Evolutionary conservation across 768 basidiomycete species (phyloP).

Genomic region (Panellus pusillus): DNA sequence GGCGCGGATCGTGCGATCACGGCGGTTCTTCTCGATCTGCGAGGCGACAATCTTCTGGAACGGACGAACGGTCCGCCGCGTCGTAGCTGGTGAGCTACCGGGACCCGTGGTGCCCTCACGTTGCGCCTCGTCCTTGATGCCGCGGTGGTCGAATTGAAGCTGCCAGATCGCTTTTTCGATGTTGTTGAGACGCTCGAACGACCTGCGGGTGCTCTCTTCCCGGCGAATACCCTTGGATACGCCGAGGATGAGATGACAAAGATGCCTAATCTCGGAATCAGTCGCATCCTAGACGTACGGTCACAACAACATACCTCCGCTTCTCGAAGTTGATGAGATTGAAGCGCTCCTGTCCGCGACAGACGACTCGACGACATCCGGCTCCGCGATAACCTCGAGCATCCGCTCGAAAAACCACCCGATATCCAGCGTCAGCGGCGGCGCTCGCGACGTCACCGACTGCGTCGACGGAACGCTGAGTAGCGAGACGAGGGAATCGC

Average conservation of each 20-base stretch:
- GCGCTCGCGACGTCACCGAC: slow-evolving; percentile 44
- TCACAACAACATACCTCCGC: too few relatives aligned
- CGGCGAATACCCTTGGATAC: slow-evolving; percentile 45
- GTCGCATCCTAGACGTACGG: too few relatives aligned
- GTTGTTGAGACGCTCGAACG: slow-evolving; percentile 73
- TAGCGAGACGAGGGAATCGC: slow-evolving; percentile 60
- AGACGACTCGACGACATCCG: slow-evolving; percentile 61
- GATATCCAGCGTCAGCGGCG: slow-evolving; percentile 72
- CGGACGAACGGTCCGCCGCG: slow-evolving; percentile 57
- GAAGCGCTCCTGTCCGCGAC: slow-evolving; percentile 46
- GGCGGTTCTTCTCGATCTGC: slow-evolving; percentile 81
- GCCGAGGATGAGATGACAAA: slow-evolving; percentile 60
- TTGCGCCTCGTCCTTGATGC: slow-evolving; percentile 73
- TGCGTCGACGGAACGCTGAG: slow-evolving; percentile 52
- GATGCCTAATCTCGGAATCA: slow-evolving; percentile 44
- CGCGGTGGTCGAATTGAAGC: slow-evolving; percentile 68
- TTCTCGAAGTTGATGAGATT: slow-evolving; percentile 81
- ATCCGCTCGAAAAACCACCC: slow-evolving; percentile 84
- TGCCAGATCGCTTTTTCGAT: slow-evolving; percentile 68
- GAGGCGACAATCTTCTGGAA: slow-evolving; percentile 63
- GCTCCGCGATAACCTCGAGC: slow-evolving; percentile 73
- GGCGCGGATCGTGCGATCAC: slow-evolving; percentile 69
- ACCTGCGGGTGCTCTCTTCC: slow-evolving; percentile 60
- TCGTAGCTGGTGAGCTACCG: slow-evolving; percentile 42
- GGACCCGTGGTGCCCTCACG: slow-evolving; percentile 56